Evolutionary conservation across 2,329 filamentous ascomycete genomes (phyloP), one percentile per base, ranked within the genome.

Genomic region (Neophaeococcomyces aloes): DNA sequence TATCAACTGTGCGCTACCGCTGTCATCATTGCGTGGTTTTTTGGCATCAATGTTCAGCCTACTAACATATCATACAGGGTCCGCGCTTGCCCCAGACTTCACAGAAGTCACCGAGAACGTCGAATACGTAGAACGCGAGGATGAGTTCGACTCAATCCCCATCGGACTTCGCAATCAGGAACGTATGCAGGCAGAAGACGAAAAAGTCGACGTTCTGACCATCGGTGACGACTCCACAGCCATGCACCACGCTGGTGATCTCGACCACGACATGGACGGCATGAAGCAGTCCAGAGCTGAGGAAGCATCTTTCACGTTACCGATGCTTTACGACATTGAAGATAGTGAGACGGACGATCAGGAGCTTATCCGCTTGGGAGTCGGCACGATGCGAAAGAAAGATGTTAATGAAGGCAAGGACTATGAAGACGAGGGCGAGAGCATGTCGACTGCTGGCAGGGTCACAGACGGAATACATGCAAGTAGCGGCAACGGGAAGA

Each of bases 51-150:
- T 27, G 23, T 5, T 27, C 10, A n/a, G n/a, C 23, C 10, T 10
- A 6, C 23, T 27, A 27, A 27, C 23, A 27, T 10, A 5, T 6
- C 10, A 27, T 27, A 10, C 10, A 27, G 23, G 23, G 93, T 95
- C 88, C 13, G 89, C 91, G 1, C 74, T 98, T 23, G 93, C 93
- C 4, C 91, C 91, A 0, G 93, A 98, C 64, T 98, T 98, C 63
- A 84, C 81, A 31, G 91, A 98, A 63, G 87, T 98, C 11, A 91
- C 98, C 64, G 91, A 98, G 65, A 98, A 98, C 55, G 87, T 94
- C 17, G 86, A 96, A 61, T 98, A 98, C 60, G 78, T 93, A 32
- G 91, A 98, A 63, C 77, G 78, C 44, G 91, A 98, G 65, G 91
- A 98, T 60, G 91, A 98, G 60, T 98, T 98, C 56, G 93, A 98